Conservation (phyloP, 495 filamentous ascomycete genomes). For the Penicillium pancosmium region DNA sequence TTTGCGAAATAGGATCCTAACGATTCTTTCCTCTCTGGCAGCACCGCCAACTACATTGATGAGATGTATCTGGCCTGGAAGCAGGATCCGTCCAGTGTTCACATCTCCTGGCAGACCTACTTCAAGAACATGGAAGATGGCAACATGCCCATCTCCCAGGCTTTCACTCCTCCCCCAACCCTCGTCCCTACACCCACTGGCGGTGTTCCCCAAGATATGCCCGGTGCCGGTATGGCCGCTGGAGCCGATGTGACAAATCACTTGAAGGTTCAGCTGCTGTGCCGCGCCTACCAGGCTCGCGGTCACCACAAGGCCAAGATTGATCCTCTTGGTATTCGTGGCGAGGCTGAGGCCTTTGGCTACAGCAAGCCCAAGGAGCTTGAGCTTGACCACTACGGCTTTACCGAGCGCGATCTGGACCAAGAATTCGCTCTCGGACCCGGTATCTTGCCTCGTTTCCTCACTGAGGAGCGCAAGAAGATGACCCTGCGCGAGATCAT, state of each 20-base stretch:
- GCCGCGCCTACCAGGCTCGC: constrained; percentile 95
- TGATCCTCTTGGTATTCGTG: constrained; percentile 92
- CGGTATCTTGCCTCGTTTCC: constrained; percentile 94
- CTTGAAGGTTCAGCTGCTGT: constrained; percentile 95
- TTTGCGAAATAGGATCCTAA: constrained; percentile 66
- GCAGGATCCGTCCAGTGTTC: constrained; percentile 87
- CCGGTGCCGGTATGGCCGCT: constrained; percentile 67
- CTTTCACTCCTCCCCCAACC: constrained; percentile 93
- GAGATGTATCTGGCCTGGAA: constrained; percentile 99
- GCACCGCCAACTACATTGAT: constrained; percentile 97
- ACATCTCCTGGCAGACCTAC: constrained; percentile 99
- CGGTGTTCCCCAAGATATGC: constrained; percentile 74
- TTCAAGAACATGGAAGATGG: constrained; percentile 99
- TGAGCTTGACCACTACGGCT: constrained; percentile 88
- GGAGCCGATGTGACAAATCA: constrained; percentile 91
- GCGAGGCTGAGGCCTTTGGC: constrained; percentile 80
- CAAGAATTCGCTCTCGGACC: constrained; percentile 90
- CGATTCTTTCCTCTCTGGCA: constrained; percentile 93
- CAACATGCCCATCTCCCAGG: constrained; percentile 94
- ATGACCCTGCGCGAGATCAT: constrained; percentile 97
- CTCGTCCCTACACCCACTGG: constrained; percentile 79
- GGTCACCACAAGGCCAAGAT: constrained; percentile 98
- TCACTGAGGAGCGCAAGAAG: constrained; percentile 81
- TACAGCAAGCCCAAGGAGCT: constrained; percentile 91
- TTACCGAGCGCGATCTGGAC: constrained; percentile 92